phyloP scores from a whole-genome alignment of 2,329 filamentous ascomycete species.

The Neopestalotiopsis clavispora region DNA sequence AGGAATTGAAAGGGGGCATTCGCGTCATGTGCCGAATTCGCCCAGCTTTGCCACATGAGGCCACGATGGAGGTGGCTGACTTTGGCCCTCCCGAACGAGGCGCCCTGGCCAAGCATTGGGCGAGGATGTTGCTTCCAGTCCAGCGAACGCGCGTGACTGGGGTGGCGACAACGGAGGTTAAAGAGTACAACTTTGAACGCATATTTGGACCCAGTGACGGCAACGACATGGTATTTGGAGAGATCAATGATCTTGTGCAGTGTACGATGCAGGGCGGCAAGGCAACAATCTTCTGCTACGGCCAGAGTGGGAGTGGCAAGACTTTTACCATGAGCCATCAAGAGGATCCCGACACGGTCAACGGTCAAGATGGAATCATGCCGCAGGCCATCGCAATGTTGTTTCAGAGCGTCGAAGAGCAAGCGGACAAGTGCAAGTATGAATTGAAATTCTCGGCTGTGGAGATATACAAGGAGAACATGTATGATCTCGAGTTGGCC shows the following conservation, averaged over 20 bases:
- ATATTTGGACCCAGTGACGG: constrained; percentile 78
- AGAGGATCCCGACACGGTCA: not conserved
- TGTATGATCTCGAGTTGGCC: constrained; percentile 72
- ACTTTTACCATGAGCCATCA: constrained; percentile 86
- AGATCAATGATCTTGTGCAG: constrained; percentile 92
- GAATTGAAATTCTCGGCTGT: constrained; percentile 90
- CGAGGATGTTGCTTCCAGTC: constrained; percentile 76
- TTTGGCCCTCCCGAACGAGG: constrained; percentile 58
- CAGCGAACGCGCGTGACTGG: constrained; percentile 81
- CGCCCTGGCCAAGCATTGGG: constrained; percentile 74
- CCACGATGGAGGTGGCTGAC: constrained; percentile 59
- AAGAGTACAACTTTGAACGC: constrained; percentile 87
- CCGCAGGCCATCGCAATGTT: constrained; percentile 88
- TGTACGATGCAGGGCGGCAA: constrained; percentile 93
- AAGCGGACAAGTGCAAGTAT: constrained; percentile 67
- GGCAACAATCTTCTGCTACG: constrained; percentile 96
- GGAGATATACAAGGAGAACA: constrained; percentile 97
- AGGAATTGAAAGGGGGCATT: constrained; percentile 96
- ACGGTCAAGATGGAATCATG: constrained; percentile 82
- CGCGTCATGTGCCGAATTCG: constrained; percentile 94
- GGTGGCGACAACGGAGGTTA: constrained; percentile 72
- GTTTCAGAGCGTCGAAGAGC: constrained; percentile 78
- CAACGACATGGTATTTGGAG: constrained; percentile 87
- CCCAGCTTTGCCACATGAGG: constrained; percentile 63
- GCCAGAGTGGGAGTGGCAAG: constrained; percentile 94